Evolutionary conservation across 2,329 filamentous ascomycete species (phyloP), one percentile per base, ranked within the genome.

Genomic region (Hypocreales sp.): DNA sequence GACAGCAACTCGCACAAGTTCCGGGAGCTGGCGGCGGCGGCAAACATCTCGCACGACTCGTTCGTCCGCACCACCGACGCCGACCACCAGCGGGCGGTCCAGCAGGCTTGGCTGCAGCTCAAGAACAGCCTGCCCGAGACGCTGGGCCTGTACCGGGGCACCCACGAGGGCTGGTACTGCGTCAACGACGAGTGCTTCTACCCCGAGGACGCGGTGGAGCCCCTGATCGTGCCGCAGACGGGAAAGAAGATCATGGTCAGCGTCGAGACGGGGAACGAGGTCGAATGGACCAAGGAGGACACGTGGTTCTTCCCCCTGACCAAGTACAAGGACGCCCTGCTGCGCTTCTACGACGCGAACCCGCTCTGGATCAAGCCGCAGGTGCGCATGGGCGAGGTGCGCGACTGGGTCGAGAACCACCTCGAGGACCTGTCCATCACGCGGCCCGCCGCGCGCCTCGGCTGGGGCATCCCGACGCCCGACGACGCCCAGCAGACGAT

Each of bases 111-210:
- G 90, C 64, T 71, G 37, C 64, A 84, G 48, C 61, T 98, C 32
- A 66, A 76, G 42, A 40, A 53, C 19, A 33, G 41, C 1, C 41
- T 50, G 0, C 45, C 46, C 1, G 72, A 84, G 29, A 63, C 67
- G 25, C 78, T 79, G 7, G 75, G 79, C 34, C 77, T 95, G 29
- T 94, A 94, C 53, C 73, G 79, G 43, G 72, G 73, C 8, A 82
- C 79, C 40, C 90, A 95, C 42, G 72, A 83, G 46, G 90, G 90
- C 2, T 98, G 90, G 90, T 98, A 98, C 51, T 90, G 80, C 30
- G 78, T 98, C 29, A 84, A 81, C 48, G 90, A 98, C 50, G 90
- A 98, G 61, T 87, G 87, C 21, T 98, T 92, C 53, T 95, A 94
- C 47, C 83, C 87, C 0, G 67, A 77, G 28, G 70, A 72, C 6